Conservation (phyloP, 805 yeast genomes). For the Kazachstania africana region DNA sequence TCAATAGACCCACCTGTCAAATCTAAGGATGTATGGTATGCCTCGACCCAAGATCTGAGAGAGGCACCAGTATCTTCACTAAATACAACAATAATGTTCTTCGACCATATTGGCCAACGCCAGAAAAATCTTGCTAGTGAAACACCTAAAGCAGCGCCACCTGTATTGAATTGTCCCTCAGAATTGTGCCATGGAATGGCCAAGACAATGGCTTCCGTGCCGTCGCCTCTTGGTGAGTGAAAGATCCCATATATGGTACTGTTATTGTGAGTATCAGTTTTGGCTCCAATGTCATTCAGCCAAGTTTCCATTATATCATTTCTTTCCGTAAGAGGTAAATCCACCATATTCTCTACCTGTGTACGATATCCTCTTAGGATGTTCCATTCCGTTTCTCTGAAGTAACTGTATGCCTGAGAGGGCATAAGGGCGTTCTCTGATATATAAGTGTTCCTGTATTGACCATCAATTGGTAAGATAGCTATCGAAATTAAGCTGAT, state of each 20-base stretch:
- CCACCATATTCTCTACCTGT: conserved; percentile 29
- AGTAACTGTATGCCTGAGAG: conserved; percentile 85
- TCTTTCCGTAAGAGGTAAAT: conserved; percentile 21
- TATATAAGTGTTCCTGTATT: conserved; percentile 71
- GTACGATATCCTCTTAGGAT: conserved; percentile 69
- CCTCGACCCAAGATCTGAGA: conserved; percentile 82
- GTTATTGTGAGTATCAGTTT: conserved; percentile 37
- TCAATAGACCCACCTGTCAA: conserved; percentile 90
- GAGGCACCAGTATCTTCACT: conserved; percentile 62
- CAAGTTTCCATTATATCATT: conserved; percentile 41
- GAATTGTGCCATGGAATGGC: conserved; percentile 78
- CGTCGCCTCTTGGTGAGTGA: conserved; percentile 92
- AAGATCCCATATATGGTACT: conserved; percentile 62
- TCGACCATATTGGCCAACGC: conserved; percentile 89
- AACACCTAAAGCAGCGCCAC: conserved; percentile 65
- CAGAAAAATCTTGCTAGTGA: conserved; percentile 71
- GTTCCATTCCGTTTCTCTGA: conserved; percentile 92
- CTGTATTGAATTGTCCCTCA: conserved; percentile 55
- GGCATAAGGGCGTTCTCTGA: conserved; percentile 97
- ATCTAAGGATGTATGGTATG: conserved; percentile 77
- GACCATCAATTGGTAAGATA: conserved; percentile 63
- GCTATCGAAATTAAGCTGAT: conserved; percentile 48
- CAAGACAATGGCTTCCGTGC: conserved; percentile 87
- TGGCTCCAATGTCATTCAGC: conserved; percentile 64
- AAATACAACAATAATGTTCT: conserved; percentile 77